Conservation (phyloP, 768 basidiomycete genomes). For the Hypholoma sublateritium region DNA sequence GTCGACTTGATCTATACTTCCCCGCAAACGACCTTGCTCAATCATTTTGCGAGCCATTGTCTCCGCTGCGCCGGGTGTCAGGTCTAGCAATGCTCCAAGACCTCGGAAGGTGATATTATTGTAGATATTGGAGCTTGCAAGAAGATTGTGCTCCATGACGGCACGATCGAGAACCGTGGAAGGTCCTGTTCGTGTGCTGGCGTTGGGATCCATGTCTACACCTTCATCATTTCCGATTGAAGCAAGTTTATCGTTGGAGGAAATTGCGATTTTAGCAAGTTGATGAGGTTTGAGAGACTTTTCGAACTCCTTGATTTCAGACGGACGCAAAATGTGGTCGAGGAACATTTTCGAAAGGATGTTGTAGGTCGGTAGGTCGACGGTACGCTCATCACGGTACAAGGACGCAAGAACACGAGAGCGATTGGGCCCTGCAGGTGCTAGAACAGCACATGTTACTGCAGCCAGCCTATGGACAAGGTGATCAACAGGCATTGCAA, state of each 20-base stretch:
- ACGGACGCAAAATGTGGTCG: constrained; percentile 90
- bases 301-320: constrained; percentile 90
- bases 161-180: constrained; percentile 96
- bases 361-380: constrained; percentile 77
- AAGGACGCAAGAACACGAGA: constrained; percentile 91
- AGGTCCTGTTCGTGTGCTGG: constrained; percentile 85
- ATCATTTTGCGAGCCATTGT: constrained; percentile 99
- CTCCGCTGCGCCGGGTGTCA: constrained; percentile 92
- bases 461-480: constrained; percentile 68
- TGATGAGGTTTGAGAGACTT: constrained; percentile 88
- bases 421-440: constrained; percentile 95
- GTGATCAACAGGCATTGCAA: neutral
- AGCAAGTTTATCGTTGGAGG: constrained; percentile 78
- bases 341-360: constrained; percentile 98
- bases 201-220: constrained; percentile 48
- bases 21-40: constrained; percentile 91
- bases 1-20: constrained; percentile 94
- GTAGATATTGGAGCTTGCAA: constrained; percentile 96
- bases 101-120: constrained; percentile 96
- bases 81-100: constrained; percentile 84
- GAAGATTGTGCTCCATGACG: constrained; percentile 97
- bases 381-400: constrained; percentile 89
- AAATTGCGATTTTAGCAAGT: constrained; percentile 86
- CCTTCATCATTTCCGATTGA: constrained; percentile 63
- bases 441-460: constrained; percentile 94